Base-by-base conservation (phyloP, 768 basidiomycete species). In the Pulveroboletus frians region DNA sequence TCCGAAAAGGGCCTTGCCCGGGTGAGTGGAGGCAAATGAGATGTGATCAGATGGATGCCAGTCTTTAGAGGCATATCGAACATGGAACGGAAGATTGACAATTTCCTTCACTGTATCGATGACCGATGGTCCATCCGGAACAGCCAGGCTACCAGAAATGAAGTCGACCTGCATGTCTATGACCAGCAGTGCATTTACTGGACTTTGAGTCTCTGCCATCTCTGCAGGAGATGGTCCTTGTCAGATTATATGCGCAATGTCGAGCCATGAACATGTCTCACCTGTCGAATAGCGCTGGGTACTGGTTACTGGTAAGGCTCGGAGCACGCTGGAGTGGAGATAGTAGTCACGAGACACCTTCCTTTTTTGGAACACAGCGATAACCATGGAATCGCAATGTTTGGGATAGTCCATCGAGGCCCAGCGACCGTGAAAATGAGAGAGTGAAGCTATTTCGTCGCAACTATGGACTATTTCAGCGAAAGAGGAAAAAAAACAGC, bases 101-200 rank as follows among this genome's bases (percentile, higher is more conserved):
- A 91, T 73, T n/a, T 61, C 60, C 56, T 81, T 76, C 40, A 90
- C 73, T 8, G 68, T 61, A 0, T 74, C 71, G 43, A 92, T 66
- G 48, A 90, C 81, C 5, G 71, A 68, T 27, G 74, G 69, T 0
- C 80, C 90, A 17, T 73, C 74, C 2, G 78, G 70, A 11, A 90
- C 87, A 3, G 88, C 82, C 32, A 94, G 78, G 5, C 82, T 76
- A 3, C 90, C 91, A 17, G 69, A 65, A 23, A 91, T 77, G 58
- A 94, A 94, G 65, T 94, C 91, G 60, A 88, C 78, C 63, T 94
- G 91, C 65, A 89, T 76, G 61, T 92, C 90, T 32, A 92, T 71
- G 47, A 91, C 76, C 44, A 90, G 60, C 18, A 91, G 73, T 1
- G 83, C 88, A 29, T 68, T 56, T 5, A 61, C 49, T 9, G 53